Base-by-base conservation (phyloP, 1,284 basidiomycete genomes). In the Apiotrichum mycotoxinovorans region DNA sequence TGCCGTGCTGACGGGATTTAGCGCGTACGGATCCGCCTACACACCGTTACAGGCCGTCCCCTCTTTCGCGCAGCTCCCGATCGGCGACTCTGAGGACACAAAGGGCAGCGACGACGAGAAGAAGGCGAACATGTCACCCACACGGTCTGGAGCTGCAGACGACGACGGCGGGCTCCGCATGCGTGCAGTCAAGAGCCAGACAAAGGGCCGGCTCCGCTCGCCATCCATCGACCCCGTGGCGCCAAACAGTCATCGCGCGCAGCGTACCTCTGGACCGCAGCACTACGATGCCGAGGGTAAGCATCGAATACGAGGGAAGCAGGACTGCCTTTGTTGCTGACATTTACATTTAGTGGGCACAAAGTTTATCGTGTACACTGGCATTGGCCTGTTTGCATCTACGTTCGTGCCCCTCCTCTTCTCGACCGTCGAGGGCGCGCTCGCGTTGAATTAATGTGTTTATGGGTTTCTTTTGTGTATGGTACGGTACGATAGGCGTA, bases 331-430 rank as follows among this genome's bases (percentile, higher is more conserved):
- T 15, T 8, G 15, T 20, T 33, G 14, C 42, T 51, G 10, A 34
- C 40, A 15, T 23, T 42, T n/a, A n/a, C n/a, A n/a, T n/a, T 22
- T 62, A 91, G 91, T 95, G 10, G 76, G 94, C 61, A 94, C 92
- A 30, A 95, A 94, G 78, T 87, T 94, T 4, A 84, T 91, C 47
- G 92, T 95, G 3, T 97, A 96, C 70, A 82, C 83, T 51, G 91
- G 91, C 0, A 94, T 96, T 58, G 90, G 84, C 0, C 71, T 88
- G 26, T 72, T 93, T 18, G 83, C 86, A 0, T 76, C 79, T 5
- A 84, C 86, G 57, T 72, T 79, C 1, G 77, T 87, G 33, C 89
- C 89, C 0, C 72, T 85, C 18, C 73, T 85, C 66, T 92, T 91
- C 67, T 84, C 86, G 66, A 52, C 83, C 9, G 64, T 89, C 4